Base-by-base conservation (phyloP, 1,284 basidiomycete genomes). In the Afroboletus lepidellus region DNA sequence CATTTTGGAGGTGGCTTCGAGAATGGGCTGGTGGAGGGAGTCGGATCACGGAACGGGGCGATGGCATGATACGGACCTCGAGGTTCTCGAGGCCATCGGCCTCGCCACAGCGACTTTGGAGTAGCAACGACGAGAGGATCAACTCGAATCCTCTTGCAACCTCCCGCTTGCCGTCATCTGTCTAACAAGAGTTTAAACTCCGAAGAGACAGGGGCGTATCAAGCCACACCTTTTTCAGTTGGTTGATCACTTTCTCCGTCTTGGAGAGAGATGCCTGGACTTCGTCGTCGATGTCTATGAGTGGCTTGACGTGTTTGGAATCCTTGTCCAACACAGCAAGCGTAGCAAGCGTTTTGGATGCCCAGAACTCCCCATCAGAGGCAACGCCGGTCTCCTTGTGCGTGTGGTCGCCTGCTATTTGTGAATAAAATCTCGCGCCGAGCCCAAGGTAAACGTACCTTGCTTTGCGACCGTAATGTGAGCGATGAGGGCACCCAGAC, bases 311-410 rank as follows among this genome's bases (percentile, higher is more conserved):
- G 62, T 92, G 86, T 67, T 91, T 92, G 30, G 65, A 64, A 66
- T 95, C 90, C 50, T 77, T 75, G 63, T 89, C 84, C 29, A 94
- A 66, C 42, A 65, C 61, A 23, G 76, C 72, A 52, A 97, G 76
- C 8, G 80, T 81, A 5, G 75, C 69, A 32, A 94, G 74, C 5
- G 84, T 82, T 61, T 84, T 84, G 7, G 83, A 77, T 4, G 92
- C 74, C 95, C 94, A 98, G 50, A 90, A 83, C 60, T 86, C 79
- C 23, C 92, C 90, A 50, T 87, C 79, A 6, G 82, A 77, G 39
- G 88, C 80, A 21, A 83, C 79, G 2, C 82, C 88, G 18, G 80
- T 72, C 20, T 77, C 67, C 63, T 85, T 87, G 18, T 71, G 68
- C 1, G 74, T 67, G 57, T 80, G 84, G 48, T 80, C 81, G 60